Evolutionary conservation across 345 rosid species (phyloP).

Genomic region (Microthlaspi erraticum): DNA sequence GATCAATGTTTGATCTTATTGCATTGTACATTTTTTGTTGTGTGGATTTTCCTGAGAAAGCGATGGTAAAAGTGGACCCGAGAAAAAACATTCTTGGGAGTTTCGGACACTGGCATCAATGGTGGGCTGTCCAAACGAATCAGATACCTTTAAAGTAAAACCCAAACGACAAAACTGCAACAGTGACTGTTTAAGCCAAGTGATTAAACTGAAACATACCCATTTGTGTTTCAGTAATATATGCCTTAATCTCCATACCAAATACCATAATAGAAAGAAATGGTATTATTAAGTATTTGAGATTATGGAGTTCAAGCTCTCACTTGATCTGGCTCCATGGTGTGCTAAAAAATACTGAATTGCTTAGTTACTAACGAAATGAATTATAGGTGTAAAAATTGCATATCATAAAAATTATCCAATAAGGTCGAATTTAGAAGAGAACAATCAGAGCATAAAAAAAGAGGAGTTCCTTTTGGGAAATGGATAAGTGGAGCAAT

Average conservation of each 20-base stretch:
- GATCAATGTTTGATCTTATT: slow-evolving; percentile 11
- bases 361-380: not conserved
- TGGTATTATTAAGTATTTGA: too few relatives aligned
- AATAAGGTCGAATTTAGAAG: slow-evolving; percentile 24
- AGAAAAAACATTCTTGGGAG: slow-evolving; percentile 36
- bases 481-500: slow-evolving; percentile 44
- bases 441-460: slow-evolving; percentile 24
- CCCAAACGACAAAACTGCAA: slow-evolving; percentile 28
- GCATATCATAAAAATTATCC: slow-evolving; percentile 2
- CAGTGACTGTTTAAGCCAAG: slow-evolving; percentile 29
- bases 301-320: slow-evolving; percentile 3
- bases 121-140: slow-evolving; percentile 44
- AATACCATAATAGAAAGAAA: too few relatives aligned
- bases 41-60: slow-evolving; percentile 31
- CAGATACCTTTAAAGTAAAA: slow-evolving; percentile 41
- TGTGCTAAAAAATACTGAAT: not conserved
- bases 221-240: not conserved
- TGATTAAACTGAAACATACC: slow-evolving; percentile 24
- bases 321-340: slow-evolving; percentile 12
- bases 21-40: slow-evolving; percentile 14
- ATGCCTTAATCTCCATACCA: too few relatives aligned
- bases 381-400: not conserved
- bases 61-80: slow-evolving; percentile 43
- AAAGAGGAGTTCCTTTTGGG: slow-evolving; percentile 35
- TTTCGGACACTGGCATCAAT: slow-evolving; percentile 42